phyloP scores from a whole-genome alignment of 306 rosid genomes.

The Herpetospermum pedunculosum region DNA sequence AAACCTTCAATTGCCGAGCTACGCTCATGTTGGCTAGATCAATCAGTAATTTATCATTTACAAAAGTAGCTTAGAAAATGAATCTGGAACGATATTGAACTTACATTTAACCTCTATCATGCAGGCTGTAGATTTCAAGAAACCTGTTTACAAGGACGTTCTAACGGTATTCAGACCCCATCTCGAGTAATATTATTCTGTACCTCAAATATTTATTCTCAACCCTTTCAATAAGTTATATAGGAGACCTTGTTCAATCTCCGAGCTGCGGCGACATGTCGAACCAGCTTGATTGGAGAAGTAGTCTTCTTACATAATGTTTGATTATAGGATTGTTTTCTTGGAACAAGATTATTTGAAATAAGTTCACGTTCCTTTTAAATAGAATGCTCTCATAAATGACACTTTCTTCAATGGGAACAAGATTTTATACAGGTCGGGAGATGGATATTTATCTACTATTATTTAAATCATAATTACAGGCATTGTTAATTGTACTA shows the following conservation, averaged over 20 bases:
- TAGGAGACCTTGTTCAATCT: not conserved
- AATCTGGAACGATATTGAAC: not conserved
- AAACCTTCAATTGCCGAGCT: too few species aligned
- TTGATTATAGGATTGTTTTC: not conserved
- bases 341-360: not conserved
- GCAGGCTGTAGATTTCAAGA: slow-evolving; percentile 87
- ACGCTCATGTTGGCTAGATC: too few species aligned
- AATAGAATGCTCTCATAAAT: not conserved
- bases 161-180: slow-evolving; percentile 44
- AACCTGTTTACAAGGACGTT: slow-evolving; percentile 82
- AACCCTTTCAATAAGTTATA: not conserved
- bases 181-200: slow-evolving; percentile 24
- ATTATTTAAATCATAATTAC: not conserved
- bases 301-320: not conserved
- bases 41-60: too few species aligned
- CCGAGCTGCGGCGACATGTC: not conserved
- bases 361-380: not conserved
- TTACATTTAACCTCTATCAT: slow-evolving; percentile 9
- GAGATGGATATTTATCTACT: not conserved
- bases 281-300: not conserved
- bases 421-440: not conserved
- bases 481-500: not conserved
- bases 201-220: not conserved
- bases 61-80: too few species aligned
- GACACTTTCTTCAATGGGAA: not conserved